phyloP scores from a whole-genome alignment of 768 basidiomycete genomes.

The Mycena capillaripes region DNA sequence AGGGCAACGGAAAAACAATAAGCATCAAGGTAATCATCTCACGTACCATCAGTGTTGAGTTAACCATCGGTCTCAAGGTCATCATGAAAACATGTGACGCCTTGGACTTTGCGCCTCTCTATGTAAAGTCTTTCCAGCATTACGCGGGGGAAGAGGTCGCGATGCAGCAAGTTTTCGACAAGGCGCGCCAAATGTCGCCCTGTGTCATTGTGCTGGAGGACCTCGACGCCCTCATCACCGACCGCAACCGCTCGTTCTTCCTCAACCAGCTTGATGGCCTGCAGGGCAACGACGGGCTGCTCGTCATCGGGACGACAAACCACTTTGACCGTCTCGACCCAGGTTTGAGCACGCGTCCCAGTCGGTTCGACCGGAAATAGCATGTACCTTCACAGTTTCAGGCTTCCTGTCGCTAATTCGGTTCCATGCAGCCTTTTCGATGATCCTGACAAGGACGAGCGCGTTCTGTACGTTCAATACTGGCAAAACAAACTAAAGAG shows the following conservation, averaged over 20 bases:
- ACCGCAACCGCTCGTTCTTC: constrained; percentile 87
- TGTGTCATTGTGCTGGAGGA: constrained; percentile 73
- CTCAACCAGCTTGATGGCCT: constrained; percentile 89
- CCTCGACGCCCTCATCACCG: constrained; percentile 84
- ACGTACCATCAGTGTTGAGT: no score
- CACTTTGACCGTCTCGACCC: constrained; percentile 87
- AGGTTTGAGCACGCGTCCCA: constrained; percentile 81
- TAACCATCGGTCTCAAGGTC: no score
- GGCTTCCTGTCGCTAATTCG: not conserved
- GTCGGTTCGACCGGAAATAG: constrained; percentile 91
- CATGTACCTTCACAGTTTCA: constrained; percentile 50
- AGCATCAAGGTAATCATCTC: no score
- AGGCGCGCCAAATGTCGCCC: constrained; percentile 79
- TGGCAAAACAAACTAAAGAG: constrained; percentile 83
- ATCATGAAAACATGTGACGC: constrained; percentile 83
- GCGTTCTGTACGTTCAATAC: constrained; percentile 77
- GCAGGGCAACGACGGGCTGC: constrained; percentile 83
- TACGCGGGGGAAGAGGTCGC: constrained; percentile 77
- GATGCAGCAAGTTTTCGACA: constrained; percentile 77
- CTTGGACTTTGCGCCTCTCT: constrained; percentile 76
- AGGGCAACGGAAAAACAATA: constrained; percentile 90
- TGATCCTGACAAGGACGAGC: constrained; percentile 75
- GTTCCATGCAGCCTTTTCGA: constrained; percentile 69
- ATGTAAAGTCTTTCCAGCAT: constrained; percentile 91
- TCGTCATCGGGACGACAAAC: constrained; percentile 87